These are phyloP conservation scores for Austroboletus rostrupii DNA, from an alignment of 1,284 basidiomycete species.

Conservation along the genomic window DNA sequence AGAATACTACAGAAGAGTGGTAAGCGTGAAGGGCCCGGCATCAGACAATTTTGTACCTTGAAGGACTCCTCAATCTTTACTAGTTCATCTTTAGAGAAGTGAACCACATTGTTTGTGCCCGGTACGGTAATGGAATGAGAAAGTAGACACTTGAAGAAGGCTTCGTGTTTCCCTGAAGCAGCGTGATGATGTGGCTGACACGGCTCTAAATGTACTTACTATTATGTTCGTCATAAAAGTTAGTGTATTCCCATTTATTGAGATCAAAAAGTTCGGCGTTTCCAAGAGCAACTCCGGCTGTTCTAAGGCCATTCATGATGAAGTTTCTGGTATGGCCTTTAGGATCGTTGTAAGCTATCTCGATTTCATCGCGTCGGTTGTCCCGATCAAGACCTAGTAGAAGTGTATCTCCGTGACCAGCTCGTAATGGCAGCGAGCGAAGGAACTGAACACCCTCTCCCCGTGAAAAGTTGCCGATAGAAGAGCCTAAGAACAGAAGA, in stretches of 20 bases:
- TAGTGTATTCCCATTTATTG: constrained; percentile 81
- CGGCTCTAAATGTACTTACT: constrained; percentile 46
- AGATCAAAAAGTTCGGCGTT: constrained; percentile 59
- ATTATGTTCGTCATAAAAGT: constrained; percentile 66
- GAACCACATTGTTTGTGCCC: constrained; percentile 37
- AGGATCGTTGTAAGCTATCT: constrained; percentile 81
- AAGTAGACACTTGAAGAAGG: constrained; percentile 73
- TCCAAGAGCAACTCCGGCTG: constrained; percentile 59
- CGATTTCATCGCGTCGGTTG: constrained; percentile 64
- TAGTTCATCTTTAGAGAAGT: constrained; percentile 69
- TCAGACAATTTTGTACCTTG: constrained; percentile 55
- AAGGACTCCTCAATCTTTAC: constrained; percentile 85
- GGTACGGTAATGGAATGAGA: constrained; percentile 61
- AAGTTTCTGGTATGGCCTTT: constrained; percentile 78
- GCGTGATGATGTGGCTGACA: neutral
- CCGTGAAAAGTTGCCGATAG: constrained; percentile 89
- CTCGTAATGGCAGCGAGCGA: constrained; percentile 71
- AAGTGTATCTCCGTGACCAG: constrained; percentile 68
- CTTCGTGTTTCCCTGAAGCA: constrained; percentile 75
- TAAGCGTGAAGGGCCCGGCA: constrained; percentile 3
- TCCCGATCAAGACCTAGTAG: constrained; percentile 85
- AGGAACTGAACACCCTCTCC: constrained; percentile 75
- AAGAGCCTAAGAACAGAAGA: constrained; percentile 91
- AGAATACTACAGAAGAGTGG: constrained; percentile 60
- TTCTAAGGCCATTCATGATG: constrained; percentile 86